Percentiles rank a stretch among this genome's conserved stretches.
These are phyloP conservation scores for Capsicum chinense DNA, from an alignment of 257 asterid genomes.

Conservation along the genomic window DNA sequence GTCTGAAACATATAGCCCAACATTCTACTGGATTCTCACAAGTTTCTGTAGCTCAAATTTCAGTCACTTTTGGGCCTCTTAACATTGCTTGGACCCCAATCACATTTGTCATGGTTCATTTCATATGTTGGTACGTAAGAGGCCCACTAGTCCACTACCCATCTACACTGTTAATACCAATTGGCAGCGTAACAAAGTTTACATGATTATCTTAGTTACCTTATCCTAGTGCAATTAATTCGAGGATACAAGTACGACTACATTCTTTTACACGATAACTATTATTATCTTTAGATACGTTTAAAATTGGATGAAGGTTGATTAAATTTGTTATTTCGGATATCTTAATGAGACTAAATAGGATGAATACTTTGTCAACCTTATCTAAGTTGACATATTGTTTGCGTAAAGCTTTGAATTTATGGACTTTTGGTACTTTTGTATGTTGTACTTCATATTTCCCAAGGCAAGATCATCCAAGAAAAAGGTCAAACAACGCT, in stretches of 20 bases:
- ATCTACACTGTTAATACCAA: too few relatives aligned
- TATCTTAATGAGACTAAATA: not conserved
- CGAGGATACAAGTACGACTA: not conserved
- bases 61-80: not conserved
- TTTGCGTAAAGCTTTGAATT: not conserved
- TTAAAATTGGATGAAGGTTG: too few relatives aligned
- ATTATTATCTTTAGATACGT: not conserved
- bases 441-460: not conserved
- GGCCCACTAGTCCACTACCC: not conserved
- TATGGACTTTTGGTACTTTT: not conserved
- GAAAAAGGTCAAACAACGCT: not conserved
- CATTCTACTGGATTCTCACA: too few relatives aligned
- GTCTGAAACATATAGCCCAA: too few relatives aligned
- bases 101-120: not conserved
- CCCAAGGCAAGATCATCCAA: not conserved
- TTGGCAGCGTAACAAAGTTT: not conserved
- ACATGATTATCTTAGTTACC: not conserved
- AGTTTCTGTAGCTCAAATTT: too few relatives aligned
- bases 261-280: not conserved
- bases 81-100: not conserved
- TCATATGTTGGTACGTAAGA: not conserved
- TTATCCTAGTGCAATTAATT: not conserved
- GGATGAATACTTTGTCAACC: not conserved
- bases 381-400: not conserved
- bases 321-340: not conserved